Conservation (phyloP, 257 asterid species). For the Solanum sejunctum region DNA sequence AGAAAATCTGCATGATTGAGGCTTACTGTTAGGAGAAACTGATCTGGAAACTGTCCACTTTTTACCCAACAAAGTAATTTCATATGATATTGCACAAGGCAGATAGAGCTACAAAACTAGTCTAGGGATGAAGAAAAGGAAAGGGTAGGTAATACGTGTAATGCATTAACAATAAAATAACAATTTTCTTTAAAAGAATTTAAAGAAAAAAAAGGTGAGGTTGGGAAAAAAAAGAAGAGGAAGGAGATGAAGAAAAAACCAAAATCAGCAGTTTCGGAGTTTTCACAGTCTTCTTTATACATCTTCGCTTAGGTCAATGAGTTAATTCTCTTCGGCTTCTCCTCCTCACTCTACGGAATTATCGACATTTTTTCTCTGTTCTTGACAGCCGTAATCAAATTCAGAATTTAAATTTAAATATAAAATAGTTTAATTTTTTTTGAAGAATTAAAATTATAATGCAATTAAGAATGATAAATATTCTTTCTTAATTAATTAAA, state of each 20-base stretch:
- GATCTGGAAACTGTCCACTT: constrained; percentile 24
- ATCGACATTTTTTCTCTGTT: constrained; percentile 1
- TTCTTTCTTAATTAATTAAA: too few species aligned
- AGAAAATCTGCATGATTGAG: neutral
- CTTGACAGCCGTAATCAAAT: too few species aligned
- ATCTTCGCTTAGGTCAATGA: constrained; percentile 2
- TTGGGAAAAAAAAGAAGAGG: neutral
- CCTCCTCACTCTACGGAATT: constrained; percentile 14
- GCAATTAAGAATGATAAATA: too few species aligned
- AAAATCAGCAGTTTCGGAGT: constrained; percentile 27
- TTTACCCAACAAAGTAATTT: neutral
- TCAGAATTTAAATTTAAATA: too few species aligned
- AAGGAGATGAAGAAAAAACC: constrained; percentile 3
- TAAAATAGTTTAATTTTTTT: too few species aligned
- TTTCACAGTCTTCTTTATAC: constrained; percentile 16
- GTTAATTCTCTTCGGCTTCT: neutral
- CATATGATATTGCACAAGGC: constrained; percentile 2
- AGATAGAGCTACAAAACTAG: constrained; percentile 12
- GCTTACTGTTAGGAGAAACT: constrained; percentile 25
- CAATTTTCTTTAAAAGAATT: neutral
- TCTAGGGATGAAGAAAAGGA: constrained; percentile 9
- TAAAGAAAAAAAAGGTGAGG: neutral
- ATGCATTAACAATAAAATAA: constrained; percentile 8
- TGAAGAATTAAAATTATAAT: too few species aligned
- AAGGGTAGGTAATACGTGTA: constrained; percentile 18